phyloP scores from a whole-genome alignment of 108 stramenopile genomes.

The Cyclotella sp. region DNA sequence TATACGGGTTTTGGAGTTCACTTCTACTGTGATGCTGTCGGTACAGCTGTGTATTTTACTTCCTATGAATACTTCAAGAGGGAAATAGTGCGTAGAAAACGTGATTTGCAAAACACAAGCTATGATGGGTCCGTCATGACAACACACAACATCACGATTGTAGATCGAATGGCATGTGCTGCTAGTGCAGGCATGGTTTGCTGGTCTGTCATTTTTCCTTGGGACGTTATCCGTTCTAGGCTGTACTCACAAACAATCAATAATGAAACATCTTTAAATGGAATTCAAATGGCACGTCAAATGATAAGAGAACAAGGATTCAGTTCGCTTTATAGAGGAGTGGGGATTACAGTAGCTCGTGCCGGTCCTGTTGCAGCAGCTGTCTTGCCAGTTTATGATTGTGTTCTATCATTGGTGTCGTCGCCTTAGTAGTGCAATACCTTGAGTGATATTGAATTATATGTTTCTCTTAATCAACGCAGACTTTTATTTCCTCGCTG shows the following conservation, averaged over 20 bases:
- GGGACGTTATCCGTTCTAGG: slow-evolving; percentile 66
- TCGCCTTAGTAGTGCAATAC: background rate
- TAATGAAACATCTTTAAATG: slow-evolving; percentile 23
- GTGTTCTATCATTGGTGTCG: slow-evolving; percentile 47
- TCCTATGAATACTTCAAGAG: slow-evolving; percentile 74
- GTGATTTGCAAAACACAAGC: background rate
- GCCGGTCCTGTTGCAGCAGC: slow-evolving; percentile 85
- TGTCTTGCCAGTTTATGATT: slow-evolving; percentile 82
- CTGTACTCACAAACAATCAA: slow-evolving; percentile 53
- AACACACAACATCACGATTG: slow-evolving; percentile 38
- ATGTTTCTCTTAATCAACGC: too few species aligned
- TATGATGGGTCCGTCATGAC: background rate
- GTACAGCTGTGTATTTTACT: slow-evolving; percentile 64
- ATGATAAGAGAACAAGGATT: slow-evolving; percentile 50
- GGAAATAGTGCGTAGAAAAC: slow-evolving; percentile 27
- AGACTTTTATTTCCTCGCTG: too few species aligned
- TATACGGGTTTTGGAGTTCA: slow-evolving; percentile 71
- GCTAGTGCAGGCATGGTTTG: slow-evolving; percentile 71
- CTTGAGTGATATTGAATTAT: too few species aligned
- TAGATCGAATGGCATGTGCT: slow-evolving; percentile 73
- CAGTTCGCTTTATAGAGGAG: slow-evolving; percentile 66
- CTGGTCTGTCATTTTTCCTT: slow-evolving; percentile 79
- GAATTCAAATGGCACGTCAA: slow-evolving; percentile 29
- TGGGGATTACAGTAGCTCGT: slow-evolving; percentile 66
- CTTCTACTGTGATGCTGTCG: slow-evolving; percentile 62